Percentiles rank a stretch among this genome's conserved stretches.
phyloP scores from a whole-genome alignment of 192 early-diverging fungal species.

The Entomortierella lignicola region DNA sequence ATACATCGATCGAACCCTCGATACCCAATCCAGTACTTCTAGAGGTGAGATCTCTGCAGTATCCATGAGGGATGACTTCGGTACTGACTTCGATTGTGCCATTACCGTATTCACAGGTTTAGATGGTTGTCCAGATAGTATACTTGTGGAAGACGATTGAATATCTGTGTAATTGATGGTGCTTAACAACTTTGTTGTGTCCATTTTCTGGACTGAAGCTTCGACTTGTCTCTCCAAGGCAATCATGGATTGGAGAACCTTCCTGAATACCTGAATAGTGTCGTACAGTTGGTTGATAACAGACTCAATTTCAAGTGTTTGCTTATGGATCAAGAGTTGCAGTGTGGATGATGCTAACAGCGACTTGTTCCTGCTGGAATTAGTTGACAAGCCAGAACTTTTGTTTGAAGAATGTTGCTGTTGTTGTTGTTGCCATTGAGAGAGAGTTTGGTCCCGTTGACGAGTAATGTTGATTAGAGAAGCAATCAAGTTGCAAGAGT shows the following conservation, averaged over 20 bases:
- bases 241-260: slow-evolving; percentile 27
- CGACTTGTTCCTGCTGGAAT: neutral
- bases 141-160: neutral
- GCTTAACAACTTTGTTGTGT: slow-evolving; percentile 14
- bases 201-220: slow-evolving; percentile 27
- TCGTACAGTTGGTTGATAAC: slow-evolving; percentile 35
- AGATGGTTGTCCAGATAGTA: neutral
- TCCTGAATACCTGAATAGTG: slow-evolving; percentile 26
- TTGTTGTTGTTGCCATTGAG: slow-evolving; percentile 20
- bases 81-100: neutral
- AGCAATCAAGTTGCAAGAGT: slow-evolving; percentile 44
- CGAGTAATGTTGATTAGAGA: slow-evolving; percentile 45
- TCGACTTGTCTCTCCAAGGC: slow-evolving; percentile 41
- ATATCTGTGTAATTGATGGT: neutral
- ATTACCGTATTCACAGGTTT: neutral
- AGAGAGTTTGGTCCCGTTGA: slow-evolving; percentile 41
- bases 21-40: slow-evolving; percentile 47
- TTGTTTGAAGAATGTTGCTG: neutral
- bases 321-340: slow-evolving; percentile 33
- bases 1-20: slow-evolving; percentile 44
- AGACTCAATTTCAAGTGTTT: slow-evolving; percentile 36
- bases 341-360: slow-evolving; percentile 27
- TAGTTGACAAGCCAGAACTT: neutral
- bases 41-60: slow-evolving; percentile 47
- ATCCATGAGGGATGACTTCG: slow-evolving; percentile 12